A percentile compares a stretch with the other conserved stretches of the same genome.
Evolutionary conservation across 805 yeast species (phyloP).

Genomic region (Jamesozyma spencerorum): DNA sequence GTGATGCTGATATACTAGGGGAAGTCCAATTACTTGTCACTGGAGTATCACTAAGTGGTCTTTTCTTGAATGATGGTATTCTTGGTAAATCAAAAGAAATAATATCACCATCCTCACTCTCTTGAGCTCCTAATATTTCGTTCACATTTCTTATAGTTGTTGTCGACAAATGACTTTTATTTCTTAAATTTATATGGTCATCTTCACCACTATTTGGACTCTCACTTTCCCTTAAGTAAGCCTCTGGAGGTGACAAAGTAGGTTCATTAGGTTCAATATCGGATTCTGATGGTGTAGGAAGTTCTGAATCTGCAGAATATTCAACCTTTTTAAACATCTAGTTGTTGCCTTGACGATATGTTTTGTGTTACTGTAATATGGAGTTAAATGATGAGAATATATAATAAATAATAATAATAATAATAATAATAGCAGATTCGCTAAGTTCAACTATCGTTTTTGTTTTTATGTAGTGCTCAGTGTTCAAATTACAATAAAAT

Average conservation of each 20-base stretch:
- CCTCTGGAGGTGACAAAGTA: slow-evolving; percentile 2
- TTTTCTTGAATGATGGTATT: slow-evolving; percentile 52
- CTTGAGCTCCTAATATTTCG: no score
- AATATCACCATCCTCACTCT: no score
- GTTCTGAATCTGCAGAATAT: slow-evolving; percentile 1
- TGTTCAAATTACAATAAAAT: no score
- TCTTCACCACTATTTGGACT: not conserved
- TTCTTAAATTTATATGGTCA: no score
- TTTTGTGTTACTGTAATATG: no score
- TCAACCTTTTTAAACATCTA: slow-evolving; percentile 7
- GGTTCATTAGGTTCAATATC: slow-evolving; percentile 4
- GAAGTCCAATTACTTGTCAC: slow-evolving; percentile 48
- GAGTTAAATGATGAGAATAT: no score
- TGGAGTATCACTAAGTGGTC: slow-evolving; percentile 73
- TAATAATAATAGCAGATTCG: no score
- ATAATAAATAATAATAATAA: no score
- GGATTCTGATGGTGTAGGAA: slow-evolving; percentile 5
- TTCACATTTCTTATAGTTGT: no score
- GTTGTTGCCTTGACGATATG: not conserved
- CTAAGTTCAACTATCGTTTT: no score
- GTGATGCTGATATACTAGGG: slow-evolving; percentile 34
- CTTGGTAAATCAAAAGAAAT: not conserved
- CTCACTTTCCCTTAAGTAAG: not conserved
- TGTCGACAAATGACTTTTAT: not conserved
- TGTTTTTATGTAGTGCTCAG: no score